Evolutionary conservation across 78 protist genomes (phyloP), one percentile per base, ranked within the genome.

Genomic region (Dictyostelium intermedium): DNA sequence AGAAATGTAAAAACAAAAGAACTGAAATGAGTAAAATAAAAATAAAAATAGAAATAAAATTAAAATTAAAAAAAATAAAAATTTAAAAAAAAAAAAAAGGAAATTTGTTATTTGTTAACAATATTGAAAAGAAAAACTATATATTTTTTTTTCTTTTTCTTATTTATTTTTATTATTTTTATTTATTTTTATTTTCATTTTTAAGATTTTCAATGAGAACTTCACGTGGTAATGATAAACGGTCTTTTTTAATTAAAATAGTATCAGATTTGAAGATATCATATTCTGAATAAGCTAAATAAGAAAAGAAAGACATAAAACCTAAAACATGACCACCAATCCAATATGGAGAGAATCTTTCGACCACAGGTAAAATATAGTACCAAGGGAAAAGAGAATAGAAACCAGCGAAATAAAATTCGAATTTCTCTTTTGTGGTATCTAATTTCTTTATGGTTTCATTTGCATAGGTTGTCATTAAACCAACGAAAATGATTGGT

Each of bases 251-350:
- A 47, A 89, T 89, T 27, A 89, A 39, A 7, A 89, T 13, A 0
- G 72, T 34, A 45, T 95, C 97, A 11, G 81, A 45, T 35, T 73
- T 82, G 39, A 95, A 82, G 10, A 95, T 60, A 9, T 95, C 97
- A 47, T 82, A 47, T 27, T 95, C 80, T 1, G 97, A 74, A 85
- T 72, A 82, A 69, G 70, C 85, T 10, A 89, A 61, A 78, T 91
- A 96, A 3, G 84, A 18, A 85, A 96, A 96, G 95, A 96, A 96
- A 83, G 97, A 96, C 84, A 82, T 72, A 80, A 96, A 96, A 63
- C 97, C 97, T 16, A 96, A 84, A 50, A 96, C 96, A 77, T 96
- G 97, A 30, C 97, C 97, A 81, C 97, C 97, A 76, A 96, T 85
- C 97, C 97, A 96, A 72, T 70, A 74, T 0, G 97, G 97, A 37